Evolutionary conservation across 768 basidiomycete species (phyloP).

Genomic region (Kwoniella bestiolae): DNA sequence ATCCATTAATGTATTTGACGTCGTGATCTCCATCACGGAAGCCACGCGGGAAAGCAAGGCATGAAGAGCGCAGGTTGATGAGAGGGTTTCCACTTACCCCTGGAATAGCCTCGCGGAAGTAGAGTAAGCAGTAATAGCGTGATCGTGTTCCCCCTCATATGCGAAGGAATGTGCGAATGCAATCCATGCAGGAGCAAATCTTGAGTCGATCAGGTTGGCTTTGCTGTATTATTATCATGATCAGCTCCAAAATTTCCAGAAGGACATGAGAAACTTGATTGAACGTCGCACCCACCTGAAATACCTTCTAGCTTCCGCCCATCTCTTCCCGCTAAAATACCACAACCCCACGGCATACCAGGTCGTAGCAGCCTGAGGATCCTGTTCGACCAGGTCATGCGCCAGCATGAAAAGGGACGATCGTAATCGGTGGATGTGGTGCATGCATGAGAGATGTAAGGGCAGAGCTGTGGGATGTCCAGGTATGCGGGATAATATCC

Average conservation of each 20-base stretch:
- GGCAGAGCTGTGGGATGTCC: constrained; percentile 89
- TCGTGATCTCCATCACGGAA: too few species aligned
- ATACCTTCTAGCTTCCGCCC: constrained; percentile 88
- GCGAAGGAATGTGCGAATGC: constrained; percentile 98
- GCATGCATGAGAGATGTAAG: constrained; percentile 96
- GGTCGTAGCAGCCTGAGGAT: constrained; percentile 88
- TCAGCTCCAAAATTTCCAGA: background rate
- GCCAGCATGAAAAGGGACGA: constrained; percentile 94
- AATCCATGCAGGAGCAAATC: constrained; percentile 95
- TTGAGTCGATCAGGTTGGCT: constrained; percentile 93
- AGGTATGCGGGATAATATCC: constrained; percentile 81
- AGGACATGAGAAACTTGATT: background rate
- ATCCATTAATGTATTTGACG: too few species aligned
- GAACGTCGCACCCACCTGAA: constrained; percentile 70
- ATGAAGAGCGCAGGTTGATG: constrained; percentile 1
- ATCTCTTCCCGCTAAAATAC: constrained; percentile 86
- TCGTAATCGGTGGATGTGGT: constrained; percentile 87
- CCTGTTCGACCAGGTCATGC: constrained; percentile 91
- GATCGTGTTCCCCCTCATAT: constrained; percentile 95
- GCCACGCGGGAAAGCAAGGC: too few species aligned
- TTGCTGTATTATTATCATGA: constrained; percentile 65
- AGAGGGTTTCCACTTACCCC: constrained; percentile 63
- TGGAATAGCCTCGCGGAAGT: constrained; percentile 94
- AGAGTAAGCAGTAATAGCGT: constrained; percentile 97
- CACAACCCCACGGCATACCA: constrained; percentile 99